These are phyloP conservation scores for Pseudopyricularia cyperi DNA, from an alignment of 2,329 filamentous ascomycete genomes.

Conservation along the genomic window DNA sequence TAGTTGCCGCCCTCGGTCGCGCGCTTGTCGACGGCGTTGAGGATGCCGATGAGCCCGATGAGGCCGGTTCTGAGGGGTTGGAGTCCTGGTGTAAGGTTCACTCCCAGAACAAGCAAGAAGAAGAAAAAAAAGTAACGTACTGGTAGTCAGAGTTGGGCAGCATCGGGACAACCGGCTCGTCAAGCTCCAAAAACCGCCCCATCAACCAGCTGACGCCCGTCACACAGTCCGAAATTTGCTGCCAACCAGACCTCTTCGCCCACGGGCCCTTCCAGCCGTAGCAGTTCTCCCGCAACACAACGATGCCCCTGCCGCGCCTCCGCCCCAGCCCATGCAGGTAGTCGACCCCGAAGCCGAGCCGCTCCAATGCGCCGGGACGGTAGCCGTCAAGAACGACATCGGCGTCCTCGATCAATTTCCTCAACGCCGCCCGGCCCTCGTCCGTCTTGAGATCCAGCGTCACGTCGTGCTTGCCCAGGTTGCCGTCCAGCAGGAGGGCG, in stretches of 20 bases:
- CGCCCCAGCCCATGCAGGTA: constrained; percentile 24
- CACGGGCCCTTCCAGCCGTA: constrained; percentile 39
- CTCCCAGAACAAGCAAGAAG: background rate
- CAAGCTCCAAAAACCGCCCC: constrained; percentile 44
- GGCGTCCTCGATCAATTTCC: constrained; percentile 28
- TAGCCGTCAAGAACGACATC: constrained; percentile 43
- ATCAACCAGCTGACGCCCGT: constrained; percentile 49
- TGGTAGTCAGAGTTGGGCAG: constrained; percentile 41
- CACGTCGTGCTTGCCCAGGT: constrained; percentile 32
- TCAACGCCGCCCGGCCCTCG: constrained; percentile 23
- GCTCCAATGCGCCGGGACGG: constrained; percentile 27
- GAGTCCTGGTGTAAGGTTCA: constrained; percentile 43
- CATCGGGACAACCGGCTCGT: constrained; percentile 53
- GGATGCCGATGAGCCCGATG: constrained; percentile 52
- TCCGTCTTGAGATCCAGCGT: constrained; percentile 31
- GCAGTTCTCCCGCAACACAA: constrained; percentile 36
- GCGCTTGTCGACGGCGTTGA: constrained; percentile 50
- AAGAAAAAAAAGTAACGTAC: constrained; percentile 4
- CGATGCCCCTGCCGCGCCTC: constrained; percentile 25
- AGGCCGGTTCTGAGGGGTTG: background rate
- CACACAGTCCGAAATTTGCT: constrained; percentile 41
- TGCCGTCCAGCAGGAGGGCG: constrained; percentile 25
- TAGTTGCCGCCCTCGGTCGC: constrained; percentile 52
- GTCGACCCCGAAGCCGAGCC: constrained; percentile 25
- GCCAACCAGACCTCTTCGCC: constrained; percentile 32